phyloP scores from a whole-genome alignment of 441 rosid genomes.

The Euphorbia celastroides region DNA sequence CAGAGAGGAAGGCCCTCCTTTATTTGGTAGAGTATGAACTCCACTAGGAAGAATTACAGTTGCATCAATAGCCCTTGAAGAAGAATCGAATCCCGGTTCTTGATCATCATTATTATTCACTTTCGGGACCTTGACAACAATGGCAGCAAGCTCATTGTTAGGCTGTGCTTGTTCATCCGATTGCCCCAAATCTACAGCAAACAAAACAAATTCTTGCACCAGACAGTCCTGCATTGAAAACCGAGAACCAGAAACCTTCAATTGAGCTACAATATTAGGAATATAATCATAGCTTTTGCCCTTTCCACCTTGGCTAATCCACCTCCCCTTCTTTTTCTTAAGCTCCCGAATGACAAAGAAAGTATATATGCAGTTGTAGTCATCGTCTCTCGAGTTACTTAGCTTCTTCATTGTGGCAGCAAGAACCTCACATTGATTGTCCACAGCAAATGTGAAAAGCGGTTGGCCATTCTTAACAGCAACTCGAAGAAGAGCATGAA shows the following conservation, averaged over 20 bases:
- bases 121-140: slow-evolving; percentile 56
- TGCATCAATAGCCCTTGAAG: slow-evolving; percentile 30
- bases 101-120: slow-evolving; percentile 20
- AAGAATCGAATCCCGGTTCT: slow-evolving; percentile 15
- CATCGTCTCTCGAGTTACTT: slow-evolving; percentile 43
- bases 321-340: slow-evolving; percentile 64
- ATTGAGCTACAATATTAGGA: slow-evolving; percentile 65
- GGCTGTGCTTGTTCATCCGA: slow-evolving; percentile 39
- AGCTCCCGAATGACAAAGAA: slow-evolving; percentile 70
- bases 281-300: slow-evolving; percentile 55
- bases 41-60: slow-evolving; percentile 90
- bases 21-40: slow-evolving; percentile 70
- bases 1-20: slow-evolving; percentile 83
- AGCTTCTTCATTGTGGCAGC: slow-evolving; percentile 78
- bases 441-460: slow-evolving; percentile 78
- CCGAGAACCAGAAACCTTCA: slow-evolving; percentile 64
- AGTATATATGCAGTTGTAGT: slow-evolving; percentile 55
- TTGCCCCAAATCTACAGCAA: slow-evolving; percentile 47
- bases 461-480: slow-evolving; percentile 88
- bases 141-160: slow-evolving; percentile 79
- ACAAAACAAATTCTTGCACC: slow-evolving; percentile 67
- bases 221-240: slow-evolving; percentile 33
- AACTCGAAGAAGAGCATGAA: slow-evolving; percentile 80
- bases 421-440: slow-evolving; percentile 56
- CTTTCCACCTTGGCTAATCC: slow-evolving; percentile 68